These are phyloP conservation scores for Kodamaea restingae DNA, from an alignment of 805 yeast species.

Conservation along the genomic window DNA sequence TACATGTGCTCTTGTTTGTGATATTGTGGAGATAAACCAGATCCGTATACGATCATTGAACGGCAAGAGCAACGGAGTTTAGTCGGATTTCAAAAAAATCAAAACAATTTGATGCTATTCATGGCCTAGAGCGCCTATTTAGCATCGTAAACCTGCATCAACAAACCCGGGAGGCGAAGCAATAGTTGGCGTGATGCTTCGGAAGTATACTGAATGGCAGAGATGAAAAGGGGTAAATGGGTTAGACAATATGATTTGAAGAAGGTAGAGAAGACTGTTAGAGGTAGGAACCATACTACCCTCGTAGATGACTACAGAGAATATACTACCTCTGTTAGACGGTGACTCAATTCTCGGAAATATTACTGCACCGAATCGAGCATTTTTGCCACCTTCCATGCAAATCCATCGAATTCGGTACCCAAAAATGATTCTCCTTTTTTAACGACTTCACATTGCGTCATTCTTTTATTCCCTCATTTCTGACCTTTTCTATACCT, in stretches of 20 bases:
- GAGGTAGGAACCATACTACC: too few species aligned
- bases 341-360: too few species aligned
- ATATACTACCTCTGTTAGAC: too few species aligned
- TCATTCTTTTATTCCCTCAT: slow-evolving; percentile 18
- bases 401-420: not conserved
- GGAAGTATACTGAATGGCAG: too few species aligned
- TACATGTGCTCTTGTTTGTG: too few species aligned
- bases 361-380: too few species aligned
- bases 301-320: too few species aligned
- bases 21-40: not conserved
- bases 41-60: not conserved
- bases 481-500: slow-evolving; percentile 34
- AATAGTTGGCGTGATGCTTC: too few species aligned
- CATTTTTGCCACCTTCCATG: not conserved
- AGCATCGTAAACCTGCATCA: too few species aligned
- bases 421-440: not conserved
- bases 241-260: too few species aligned
- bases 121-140: not conserved
- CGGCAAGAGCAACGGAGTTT: not conserved
- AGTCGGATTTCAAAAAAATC: not conserved
- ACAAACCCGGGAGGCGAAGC: not conserved
- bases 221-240: too few species aligned
- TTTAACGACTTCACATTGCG: not conserved
- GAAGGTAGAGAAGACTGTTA: too few species aligned
- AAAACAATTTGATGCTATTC: not conserved